Base-by-base conservation (phyloP, 108 stramenopile genomes). In the Epithemia pelagica region DNA sequence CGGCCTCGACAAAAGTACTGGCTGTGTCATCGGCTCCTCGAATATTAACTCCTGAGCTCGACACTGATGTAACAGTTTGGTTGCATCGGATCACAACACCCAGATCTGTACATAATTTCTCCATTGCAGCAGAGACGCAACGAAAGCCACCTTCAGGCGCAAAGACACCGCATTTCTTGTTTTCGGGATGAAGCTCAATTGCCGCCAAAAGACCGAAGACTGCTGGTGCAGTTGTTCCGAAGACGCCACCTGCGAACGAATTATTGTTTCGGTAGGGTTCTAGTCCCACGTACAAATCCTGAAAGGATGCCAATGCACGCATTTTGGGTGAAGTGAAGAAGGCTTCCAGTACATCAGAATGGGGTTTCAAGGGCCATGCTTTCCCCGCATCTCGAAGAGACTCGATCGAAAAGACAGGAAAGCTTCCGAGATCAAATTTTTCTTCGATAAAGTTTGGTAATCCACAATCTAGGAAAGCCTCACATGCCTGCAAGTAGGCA, bases 251-350 rank as follows among this genome's bases (percentile, higher is more conserved):
- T 10, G 74, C 79, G 0, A 81, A 22, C 32, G 67, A 61, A 0
- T 71, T 25, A 1, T 69, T 22, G 65, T 89, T 88, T 2, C 30
- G 62, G 61, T 85, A 91, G 26, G 96, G 94, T 64, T 90, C 86
- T 22, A 96, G 68, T 1, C 91, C 95, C 2, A 95, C 95, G 69
- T 96, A 96, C 54, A 96, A 67, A 74, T 96, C 90, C 68, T 96
- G 94, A 67, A 96, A 96, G 66, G 89, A 92, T 2, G 91, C 85
- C 59, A 95, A 58, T 0, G 94, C 91, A 52, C 69, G 68, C 65
- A 92, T 67, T 64, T 92, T 92, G 2, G 74, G 62, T 29, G 86
- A 86, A 8, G 72, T 60, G 65, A 92, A 92, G 0, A 85, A 55
- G 0, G 72, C 63, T 66, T 82, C 81, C 18, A 88, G 57, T 54